These are phyloP conservation scores for Leccinum uliginosum DNA, from an alignment of 768 basidiomycete species.

Conservation along the genomic window DNA sequence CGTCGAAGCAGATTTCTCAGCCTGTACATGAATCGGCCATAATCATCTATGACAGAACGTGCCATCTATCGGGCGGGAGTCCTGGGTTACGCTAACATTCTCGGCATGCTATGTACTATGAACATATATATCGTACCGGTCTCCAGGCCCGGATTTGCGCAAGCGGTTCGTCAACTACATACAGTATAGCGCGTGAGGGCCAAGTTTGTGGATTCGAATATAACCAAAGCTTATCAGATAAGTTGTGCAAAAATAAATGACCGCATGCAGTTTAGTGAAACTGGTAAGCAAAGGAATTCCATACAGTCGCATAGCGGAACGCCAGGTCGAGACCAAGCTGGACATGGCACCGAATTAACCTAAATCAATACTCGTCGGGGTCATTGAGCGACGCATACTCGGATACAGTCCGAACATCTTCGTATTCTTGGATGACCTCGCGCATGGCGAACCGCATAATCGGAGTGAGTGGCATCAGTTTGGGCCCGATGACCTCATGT, in stretches of 20 bases:
- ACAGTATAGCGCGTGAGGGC: too few species aligned
- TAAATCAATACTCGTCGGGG: conserved; percentile 61
- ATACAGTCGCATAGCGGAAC: neutral
- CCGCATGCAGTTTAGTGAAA: neutral
- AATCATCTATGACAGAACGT: neutral
- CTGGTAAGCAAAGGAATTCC: neutral
- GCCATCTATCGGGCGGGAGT: neutral
- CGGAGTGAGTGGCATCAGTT: conserved; percentile 70
- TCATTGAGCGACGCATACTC: conserved; percentile 72
- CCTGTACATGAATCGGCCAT: neutral
- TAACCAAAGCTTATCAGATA: neutral
- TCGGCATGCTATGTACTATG: neutral
- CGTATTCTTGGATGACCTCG: conserved; percentile 79
- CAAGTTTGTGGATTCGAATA: neutral
- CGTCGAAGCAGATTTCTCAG: neutral
- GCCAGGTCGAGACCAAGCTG: neutral
- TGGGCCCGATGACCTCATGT: conserved; percentile 64
- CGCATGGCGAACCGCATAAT: conserved; percentile 84
- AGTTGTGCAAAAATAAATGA: neutral
- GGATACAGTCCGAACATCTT: conserved; percentile 68
- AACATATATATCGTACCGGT: neutral
- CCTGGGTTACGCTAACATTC: neutral
- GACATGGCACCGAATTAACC: conserved; percentile 1
- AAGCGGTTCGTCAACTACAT: neutral
- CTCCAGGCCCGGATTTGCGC: neutral